Evolutionary conservation across 805 yeast genomes (phyloP), one percentile per base, ranked within the genome.

Genomic region (Saccharomycopsis vini): DNA sequence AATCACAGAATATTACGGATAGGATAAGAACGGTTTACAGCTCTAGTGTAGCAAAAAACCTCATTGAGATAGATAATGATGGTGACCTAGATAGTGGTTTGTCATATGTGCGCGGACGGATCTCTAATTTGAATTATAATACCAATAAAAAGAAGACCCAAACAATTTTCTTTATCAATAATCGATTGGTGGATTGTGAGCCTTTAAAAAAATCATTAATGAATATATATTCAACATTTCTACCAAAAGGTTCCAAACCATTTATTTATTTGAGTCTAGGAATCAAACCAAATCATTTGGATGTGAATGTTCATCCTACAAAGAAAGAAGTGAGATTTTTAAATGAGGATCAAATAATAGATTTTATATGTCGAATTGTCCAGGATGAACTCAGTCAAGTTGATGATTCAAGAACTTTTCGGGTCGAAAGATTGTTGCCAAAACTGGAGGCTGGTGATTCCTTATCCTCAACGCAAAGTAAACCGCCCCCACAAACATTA

Each of bases 241-340:
- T 90, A 16, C 96, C 97, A 0, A 84, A 81, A 52, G 94, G 94
- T 0, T 68, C 68, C 36, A 75, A 71, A 51, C 81, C 95, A 0
- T 92, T 92, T 57, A 69, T 85, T 1, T 92, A 88, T 60, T 46
- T 92, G 42, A 69, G 84, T 39, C 58, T 92, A n/a, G 64, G 65
- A 16, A 75, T 92, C 2, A 65, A 69, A 19, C 84, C 96, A 1
- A 63, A 62, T 28, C 79, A 80, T 48, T 69, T 92, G 5, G 98
- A 92, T 59, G 97, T 92, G 13, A 92, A 92, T 57, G 80, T 92
- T 12, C 98, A 92, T 57, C 98, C 98, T 0, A 90, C 97, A 0
- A 92, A 92, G 54, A 71, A 90, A 46, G 97, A 90, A 54, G 97
- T 92, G 2, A 60, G 94, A 35, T 88, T 92, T 57, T 63, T 92